Conservation (phyloP, 306 rosid species). For the Rosa multiflora region DNA sequence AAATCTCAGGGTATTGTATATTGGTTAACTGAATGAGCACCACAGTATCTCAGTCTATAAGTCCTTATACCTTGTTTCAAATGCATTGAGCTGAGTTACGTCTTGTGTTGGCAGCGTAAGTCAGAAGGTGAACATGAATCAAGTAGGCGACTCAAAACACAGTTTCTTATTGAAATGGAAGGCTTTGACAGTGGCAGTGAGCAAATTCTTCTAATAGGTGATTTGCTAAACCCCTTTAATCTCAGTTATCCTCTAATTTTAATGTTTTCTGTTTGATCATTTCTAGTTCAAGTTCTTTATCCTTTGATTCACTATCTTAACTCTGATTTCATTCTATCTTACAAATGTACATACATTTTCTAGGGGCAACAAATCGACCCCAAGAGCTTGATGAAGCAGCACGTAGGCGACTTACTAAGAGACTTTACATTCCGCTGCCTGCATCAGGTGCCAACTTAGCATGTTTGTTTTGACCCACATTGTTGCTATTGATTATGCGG, state of each 20-base stretch:
- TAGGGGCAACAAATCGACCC: conserved; percentile 97
- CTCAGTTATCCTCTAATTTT: not conserved
- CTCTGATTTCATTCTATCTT: conserved; percentile 16
- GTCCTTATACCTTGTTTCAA: conserved; percentile 1
- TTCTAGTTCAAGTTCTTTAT: conserved; percentile 3
- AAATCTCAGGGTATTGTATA: conserved; percentile 8
- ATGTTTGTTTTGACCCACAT: conserved; percentile 12
- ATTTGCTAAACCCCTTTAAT: conserved; percentile 21
- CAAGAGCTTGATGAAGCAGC: conserved; percentile 99
- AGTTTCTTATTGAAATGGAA: conserved; percentile 98
- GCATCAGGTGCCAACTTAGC: conserved; percentile 59
- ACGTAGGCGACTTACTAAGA: conserved; percentile 84
- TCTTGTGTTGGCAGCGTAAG: conserved; percentile 63
- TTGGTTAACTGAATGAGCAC: conserved; percentile 12
- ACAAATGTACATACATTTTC: conserved; percentile 25
- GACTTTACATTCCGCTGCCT: conserved; percentile 93
- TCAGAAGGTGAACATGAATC: conserved; percentile 99
- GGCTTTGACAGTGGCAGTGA: conserved; percentile 87
- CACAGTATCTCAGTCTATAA: not conserved
- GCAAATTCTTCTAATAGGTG: conserved; percentile 28
- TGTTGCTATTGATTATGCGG: conserved; percentile 10
- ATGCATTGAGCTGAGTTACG: conserved; percentile 16
- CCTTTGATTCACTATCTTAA: conserved; percentile 8
- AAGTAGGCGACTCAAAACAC: conserved; percentile 94
- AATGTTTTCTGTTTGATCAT: not conserved